phyloP scores from a whole-genome alignment of 495 filamentous ascomycete species.

The Rhypophila decipiens region DNA sequence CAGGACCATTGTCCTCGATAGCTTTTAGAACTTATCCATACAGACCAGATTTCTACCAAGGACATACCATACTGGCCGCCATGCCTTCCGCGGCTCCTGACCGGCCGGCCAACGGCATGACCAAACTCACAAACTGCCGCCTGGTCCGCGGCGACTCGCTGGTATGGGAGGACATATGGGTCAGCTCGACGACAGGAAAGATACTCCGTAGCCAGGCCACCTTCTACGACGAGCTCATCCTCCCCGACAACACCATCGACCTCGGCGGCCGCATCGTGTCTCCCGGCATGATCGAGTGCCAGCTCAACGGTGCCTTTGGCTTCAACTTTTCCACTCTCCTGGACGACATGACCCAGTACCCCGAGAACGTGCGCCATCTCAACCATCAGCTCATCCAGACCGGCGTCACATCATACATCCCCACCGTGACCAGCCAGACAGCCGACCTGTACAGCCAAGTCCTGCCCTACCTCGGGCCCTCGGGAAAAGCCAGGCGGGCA shows the following conservation, averaged over 20 bases:
- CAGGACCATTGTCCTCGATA: too few species aligned
- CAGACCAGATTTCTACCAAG: too few species aligned
- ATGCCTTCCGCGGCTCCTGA: conserved; percentile 2
- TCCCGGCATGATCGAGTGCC: conserved; percentile 78
- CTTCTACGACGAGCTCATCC: conserved; percentile 63
- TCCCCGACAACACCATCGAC: conserved; percentile 57
- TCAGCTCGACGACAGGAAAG: conserved; percentile 66
- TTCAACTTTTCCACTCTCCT: conserved; percentile 76
- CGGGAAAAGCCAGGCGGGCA: conserved; percentile 43
- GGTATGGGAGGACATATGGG: conserved; percentile 70
- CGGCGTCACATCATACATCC: conserved; percentile 78
- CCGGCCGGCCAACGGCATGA: conserved; percentile 45
- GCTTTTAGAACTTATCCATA: too few species aligned
- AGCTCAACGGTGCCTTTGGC: conserved; percentile 79
- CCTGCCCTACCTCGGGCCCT: conserved; percentile 67
- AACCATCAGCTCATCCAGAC: conserved; percentile 64
- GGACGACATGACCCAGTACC: conserved; percentile 58
- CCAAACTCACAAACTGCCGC: conserved; percentile 78
- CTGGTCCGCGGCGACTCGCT: conserved; percentile 57
- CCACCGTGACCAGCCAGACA: conserved; percentile 65
- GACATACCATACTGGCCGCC: too few species aligned
- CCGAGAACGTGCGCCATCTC: conserved; percentile 56
- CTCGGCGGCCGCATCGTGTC: conserved; percentile 72
- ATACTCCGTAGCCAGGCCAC: conserved; percentile 67
- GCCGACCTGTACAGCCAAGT: conserved; percentile 63